Conservation (phyloP, 306 rosid species). For the Fagus sylvatica region DNA sequence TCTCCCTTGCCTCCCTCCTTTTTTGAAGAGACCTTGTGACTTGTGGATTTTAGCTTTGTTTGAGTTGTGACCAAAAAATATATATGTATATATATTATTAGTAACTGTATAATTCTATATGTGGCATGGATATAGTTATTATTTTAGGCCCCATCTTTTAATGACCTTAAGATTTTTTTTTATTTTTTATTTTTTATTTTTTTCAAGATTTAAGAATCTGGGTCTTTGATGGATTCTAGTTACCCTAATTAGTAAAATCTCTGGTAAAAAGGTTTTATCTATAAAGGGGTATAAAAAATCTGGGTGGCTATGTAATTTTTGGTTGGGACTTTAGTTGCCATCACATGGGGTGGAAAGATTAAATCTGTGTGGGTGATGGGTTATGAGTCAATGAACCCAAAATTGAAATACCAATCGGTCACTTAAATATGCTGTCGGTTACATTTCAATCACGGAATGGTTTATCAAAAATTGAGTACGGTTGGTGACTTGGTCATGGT, state of each 20-base stretch:
- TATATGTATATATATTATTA: not conserved
- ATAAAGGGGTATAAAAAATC: too few species aligned
- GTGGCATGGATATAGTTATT: slow-evolving; percentile 34
- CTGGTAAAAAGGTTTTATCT: too few species aligned
- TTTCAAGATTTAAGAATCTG: slow-evolving; percentile 21
- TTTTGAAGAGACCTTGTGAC: slow-evolving; percentile 24
- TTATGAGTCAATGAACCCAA: slow-evolving; percentile 16
- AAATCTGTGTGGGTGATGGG: not conserved
- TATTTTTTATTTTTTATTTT: not conserved
- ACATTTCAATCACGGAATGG: slow-evolving; percentile 7
- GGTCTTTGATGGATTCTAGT: slow-evolving; percentile 40
- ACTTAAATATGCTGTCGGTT: slow-evolving; percentile 38
- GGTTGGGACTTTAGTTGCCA: slow-evolving; percentile 20
- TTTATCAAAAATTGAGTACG: not conserved
- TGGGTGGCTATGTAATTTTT: too few species aligned
- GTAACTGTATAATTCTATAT: slow-evolving; percentile 26
- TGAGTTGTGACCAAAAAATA: slow-evolving; percentile 4
- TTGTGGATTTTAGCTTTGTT: slow-evolving; percentile 18
- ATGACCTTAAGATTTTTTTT: slow-evolving; percentile 27
- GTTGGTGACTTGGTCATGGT: slow-evolving; percentile 15
- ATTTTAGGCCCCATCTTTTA: slow-evolving; percentile 30
- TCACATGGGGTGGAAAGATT: slow-evolving; percentile 20
- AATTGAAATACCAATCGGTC: slow-evolving; percentile 33
- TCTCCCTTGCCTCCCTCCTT: not conserved
- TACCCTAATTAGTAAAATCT: slow-evolving; percentile 1